Percentiles rank a stretch among this genome's conserved stretches.
Conservation (phyloP, 768 basidiomycete genomes). For the Amanita brunnescens region DNA sequence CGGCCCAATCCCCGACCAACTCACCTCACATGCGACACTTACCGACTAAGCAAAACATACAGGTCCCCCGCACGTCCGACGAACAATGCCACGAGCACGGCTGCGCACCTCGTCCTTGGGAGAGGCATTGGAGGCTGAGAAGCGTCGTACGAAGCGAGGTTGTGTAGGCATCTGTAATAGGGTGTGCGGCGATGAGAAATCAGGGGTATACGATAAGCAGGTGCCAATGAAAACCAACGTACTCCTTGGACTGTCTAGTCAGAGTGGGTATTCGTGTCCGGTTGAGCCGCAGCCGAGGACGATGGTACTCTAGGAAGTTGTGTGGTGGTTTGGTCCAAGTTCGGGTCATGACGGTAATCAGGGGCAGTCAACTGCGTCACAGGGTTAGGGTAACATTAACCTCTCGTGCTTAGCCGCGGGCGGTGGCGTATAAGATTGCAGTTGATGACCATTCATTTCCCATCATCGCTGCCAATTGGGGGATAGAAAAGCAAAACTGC, state of each 20-base stretch:
- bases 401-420: too few relatives aligned
- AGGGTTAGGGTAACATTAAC: too few relatives aligned
- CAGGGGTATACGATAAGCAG: not conserved
- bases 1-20: not conserved
- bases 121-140: slow-evolving; percentile 31
- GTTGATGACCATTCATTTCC: too few relatives aligned
- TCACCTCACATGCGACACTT: slow-evolving; percentile 16
- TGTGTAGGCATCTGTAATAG: slow-evolving; percentile 43
- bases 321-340: too few relatives aligned
- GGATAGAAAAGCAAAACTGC: too few relatives aligned
- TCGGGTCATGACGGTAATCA: not conserved
- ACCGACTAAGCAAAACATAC: slow-evolving; percentile 81
- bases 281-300: slow-evolving; percentile 31
- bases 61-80: slow-evolving; percentile 78
- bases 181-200: not conserved
- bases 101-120: slow-evolving; percentile 52
- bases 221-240: too few relatives aligned
- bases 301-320: slow-evolving; percentile 42
- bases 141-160: slow-evolving; percentile 39
- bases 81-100: slow-evolving; percentile 79
- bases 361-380: too few relatives aligned
- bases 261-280: slow-evolving; percentile 38
- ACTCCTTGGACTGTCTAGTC: slow-evolving; percentile 44
- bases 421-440: too few relatives aligned
- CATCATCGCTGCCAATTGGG: too few relatives aligned